Conservation (phyloP, 805 yeast genomes). For the Starmerella potacharoeniae region DNA sequence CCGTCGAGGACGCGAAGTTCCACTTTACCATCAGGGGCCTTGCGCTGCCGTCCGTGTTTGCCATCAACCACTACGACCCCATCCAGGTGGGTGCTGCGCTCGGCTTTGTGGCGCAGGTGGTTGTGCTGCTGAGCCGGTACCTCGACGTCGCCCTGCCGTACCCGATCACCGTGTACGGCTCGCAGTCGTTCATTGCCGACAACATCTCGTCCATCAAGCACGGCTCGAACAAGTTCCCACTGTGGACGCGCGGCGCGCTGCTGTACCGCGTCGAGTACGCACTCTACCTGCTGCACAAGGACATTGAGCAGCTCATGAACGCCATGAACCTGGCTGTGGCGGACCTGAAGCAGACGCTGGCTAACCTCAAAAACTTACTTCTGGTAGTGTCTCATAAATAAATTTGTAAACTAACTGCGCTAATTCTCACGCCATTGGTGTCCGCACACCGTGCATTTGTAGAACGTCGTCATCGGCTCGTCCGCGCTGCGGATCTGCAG, state of each 20-base stretch:
- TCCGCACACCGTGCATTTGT: slow-evolving; percentile 86
- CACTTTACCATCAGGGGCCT: slow-evolving; percentile 31
- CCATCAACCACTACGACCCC: slow-evolving; percentile 28
- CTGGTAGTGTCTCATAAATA: slow-evolving; percentile 22
- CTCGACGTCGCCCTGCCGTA: slow-evolving; percentile 39
- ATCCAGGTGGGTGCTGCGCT: slow-evolving; percentile 39
- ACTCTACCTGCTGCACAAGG: slow-evolving; percentile 35
- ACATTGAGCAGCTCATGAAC: slow-evolving; percentile 37
- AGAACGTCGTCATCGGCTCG: slow-evolving; percentile 98
- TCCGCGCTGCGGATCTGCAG: slow-evolving; percentile 95
- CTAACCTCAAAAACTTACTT: slow-evolving; percentile 29
- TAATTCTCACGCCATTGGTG: slow-evolving; percentile 95
- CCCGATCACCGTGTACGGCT: slow-evolving; percentile 39
- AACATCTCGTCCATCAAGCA: slow-evolving; percentile 34
- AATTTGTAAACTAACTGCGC: not conserved
- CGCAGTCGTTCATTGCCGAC: slow-evolving; percentile 39
- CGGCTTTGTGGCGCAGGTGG: slow-evolving; percentile 38
- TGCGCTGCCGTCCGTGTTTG: slow-evolving; percentile 26
- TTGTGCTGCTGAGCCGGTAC: slow-evolving; percentile 33
- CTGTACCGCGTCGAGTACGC: slow-evolving; percentile 42
- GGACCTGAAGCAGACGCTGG: slow-evolving; percentile 30
- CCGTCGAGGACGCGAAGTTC: slow-evolving; percentile 19
- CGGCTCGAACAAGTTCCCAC: slow-evolving; percentile 35
- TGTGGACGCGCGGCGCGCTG: slow-evolving; percentile 38
- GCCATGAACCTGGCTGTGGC: slow-evolving; percentile 27